Base-by-base conservation (phyloP, 805 yeast genomes). In the Zygosaccharomyces gambellarensis region DNA sequence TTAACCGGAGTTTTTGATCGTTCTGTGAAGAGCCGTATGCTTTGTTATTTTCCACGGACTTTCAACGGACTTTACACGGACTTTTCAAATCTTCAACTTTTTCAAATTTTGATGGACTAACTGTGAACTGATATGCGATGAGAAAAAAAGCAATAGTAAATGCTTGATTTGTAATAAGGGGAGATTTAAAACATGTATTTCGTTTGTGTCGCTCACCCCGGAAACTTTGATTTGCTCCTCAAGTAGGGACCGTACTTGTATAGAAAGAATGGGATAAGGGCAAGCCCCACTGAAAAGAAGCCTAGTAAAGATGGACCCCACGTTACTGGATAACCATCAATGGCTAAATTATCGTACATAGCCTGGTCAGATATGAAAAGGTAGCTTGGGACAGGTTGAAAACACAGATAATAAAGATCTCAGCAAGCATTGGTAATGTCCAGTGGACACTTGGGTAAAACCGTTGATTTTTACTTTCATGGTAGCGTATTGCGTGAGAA, bases 231-330 rank as follows among this genome's bases (percentile, higher is more conserved):
- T 52, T 70, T 70, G 10, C 75, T 73, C 48, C 79, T 66, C 58
- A 75, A 65, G 46, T 65, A 63, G 78, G 76, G 14, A 23, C 80
- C 79, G 47, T 70, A 70, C 50, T 65, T 56, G 56, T 71, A 71
- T 45, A 79, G 65, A 4, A 72, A 55, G 27, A 77, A 69, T 7
- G 83, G 83, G 45, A 80, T 75, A 2, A 69, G 58, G 23, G 76
- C 67, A 70, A 80, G 62, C 0, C 61, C 75, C 28, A 74, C 39
- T 3, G 73, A 59, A 29, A 78, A 54, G 54, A 77, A 76, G 0
- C 77, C 82, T 36, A 79, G 60, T 9, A 79, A 52, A 5, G 78
- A 70, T 2, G 77, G 66, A 2, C 83, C 85, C 83, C 83, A 81
- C 3, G 73, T 83, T n/a, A 78, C 79, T 2, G 85, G 85, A 59